Evolutionary conservation across 352 stramenopile species (phyloP), one percentile per base, ranked within the genome.

Genomic region (Pythium myriotylum): DNA sequence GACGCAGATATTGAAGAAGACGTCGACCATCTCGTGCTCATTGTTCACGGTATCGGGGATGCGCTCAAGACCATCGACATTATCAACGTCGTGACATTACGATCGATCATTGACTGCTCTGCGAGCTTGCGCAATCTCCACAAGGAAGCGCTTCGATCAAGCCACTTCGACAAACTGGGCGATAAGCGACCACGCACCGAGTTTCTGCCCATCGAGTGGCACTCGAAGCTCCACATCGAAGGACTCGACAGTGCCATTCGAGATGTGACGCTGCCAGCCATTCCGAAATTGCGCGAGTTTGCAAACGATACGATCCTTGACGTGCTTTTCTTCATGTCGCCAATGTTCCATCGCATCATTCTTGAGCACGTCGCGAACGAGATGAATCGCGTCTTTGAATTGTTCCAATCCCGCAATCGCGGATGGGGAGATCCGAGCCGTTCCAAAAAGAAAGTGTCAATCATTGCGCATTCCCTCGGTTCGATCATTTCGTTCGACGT

Each of bases 401-500:
- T 93, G 47, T 97, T 96, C 59, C 73, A 85, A 50, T 73, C 80
- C 22, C 80, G 84, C 1, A 77, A 91, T 32, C 59, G 69, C 40
- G 74, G 72, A 12, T 91, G 81, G 84, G 54, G 62, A 0, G 64
- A 65, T 37, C 32, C 22, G 26, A 42, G 24, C 45, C 37, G 61
- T 33, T 23, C 58, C n/a, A 80, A 72, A 46, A 72, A 84, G 63
- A 92, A 95, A 55, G 85, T 97, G 9, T 95, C 87, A 8, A 90
- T 97, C 49, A 67, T 96, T 23, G 87, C 83, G 40, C 89, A 97
- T 50, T 96, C 86, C 16, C 76, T 98, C 10, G 92, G 91, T 7
- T 89, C 87, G 33, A 95, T 98, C 54, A 97, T 98, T 29, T 90
- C 80, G 40, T 98, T 96, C 72, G 92, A 98, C 54, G 93, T 98